Evolutionary conservation across 345 rosid species (phyloP).

Genomic region (Syzygium aromaticum): DNA sequence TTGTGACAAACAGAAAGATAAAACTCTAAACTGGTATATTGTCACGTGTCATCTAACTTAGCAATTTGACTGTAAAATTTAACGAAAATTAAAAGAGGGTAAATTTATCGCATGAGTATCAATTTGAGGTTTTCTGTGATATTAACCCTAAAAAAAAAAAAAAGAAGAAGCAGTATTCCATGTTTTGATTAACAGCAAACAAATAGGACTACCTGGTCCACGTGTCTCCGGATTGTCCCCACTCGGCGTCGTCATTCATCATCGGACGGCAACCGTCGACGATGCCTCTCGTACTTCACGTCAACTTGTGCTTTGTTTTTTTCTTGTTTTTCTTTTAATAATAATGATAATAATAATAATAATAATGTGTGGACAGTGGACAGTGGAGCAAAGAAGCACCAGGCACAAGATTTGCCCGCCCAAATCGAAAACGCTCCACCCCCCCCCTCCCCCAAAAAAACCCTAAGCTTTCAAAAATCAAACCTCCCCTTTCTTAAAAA

Average conservation of each 20-base stretch:
- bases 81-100: accelerated
- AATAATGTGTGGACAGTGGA: too few species aligned
- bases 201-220: not conserved
- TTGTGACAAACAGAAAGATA: too few species aligned
- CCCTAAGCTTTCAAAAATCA: not conserved
- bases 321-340: too few species aligned
- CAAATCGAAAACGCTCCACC: not conserved
- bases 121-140: accelerated
- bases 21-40: too few species aligned
- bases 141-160: too few species aligned
- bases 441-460: not conserved
- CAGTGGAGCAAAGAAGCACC: not conserved
- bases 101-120: accelerated
- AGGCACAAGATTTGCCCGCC: not conserved
- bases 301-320: not conserved
- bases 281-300: not conserved
- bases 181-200: not conserved
- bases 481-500: not conserved
- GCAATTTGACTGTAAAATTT: accelerated
- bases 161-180: too few species aligned
- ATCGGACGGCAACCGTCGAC: not conserved
- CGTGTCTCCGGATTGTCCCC: not conserved
- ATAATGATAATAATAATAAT: too few species aligned
- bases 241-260: not conserved
- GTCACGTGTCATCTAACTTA: too few species aligned